phyloP scores from a whole-genome alignment of 768 basidiomycete species.

The Tulasnella sp. region DNA sequence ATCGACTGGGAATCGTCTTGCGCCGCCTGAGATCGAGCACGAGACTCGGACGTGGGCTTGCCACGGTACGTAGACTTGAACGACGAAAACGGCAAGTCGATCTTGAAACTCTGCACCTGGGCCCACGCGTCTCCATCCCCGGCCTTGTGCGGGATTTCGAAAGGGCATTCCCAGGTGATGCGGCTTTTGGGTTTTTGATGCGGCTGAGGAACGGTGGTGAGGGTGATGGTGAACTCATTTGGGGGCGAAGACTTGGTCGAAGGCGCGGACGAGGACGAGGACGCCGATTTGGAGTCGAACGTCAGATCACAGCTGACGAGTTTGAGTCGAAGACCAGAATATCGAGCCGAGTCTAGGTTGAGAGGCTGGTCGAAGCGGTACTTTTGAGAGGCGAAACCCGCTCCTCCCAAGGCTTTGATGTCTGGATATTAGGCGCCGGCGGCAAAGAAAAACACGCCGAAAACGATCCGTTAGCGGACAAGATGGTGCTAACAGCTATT shows the following conservation, averaged over 20 bases:
- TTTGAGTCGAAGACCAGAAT: slow-evolving; percentile 1
- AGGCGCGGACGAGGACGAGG: background rate
- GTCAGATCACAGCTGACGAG: background rate
- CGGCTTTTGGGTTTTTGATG: slow-evolving; percentile 4
- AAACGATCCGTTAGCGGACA: background rate
- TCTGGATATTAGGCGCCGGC: slow-evolving; percentile 25
- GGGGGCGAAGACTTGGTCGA: background rate
- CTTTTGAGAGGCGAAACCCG: slow-evolving; percentile 36
- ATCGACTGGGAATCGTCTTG: background rate
- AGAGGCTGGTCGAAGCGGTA: slow-evolving; percentile 29
- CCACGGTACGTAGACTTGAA: slow-evolving; percentile 33
- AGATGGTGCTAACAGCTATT: background rate
- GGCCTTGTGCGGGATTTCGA: background rate
- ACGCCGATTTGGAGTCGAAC: background rate
- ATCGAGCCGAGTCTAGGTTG: slow-evolving; percentile 8
- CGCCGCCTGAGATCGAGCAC: background rate
- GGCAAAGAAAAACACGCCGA: background rate
- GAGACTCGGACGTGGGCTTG: slow-evolving; percentile 21
- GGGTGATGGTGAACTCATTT: slow-evolving; percentile 9
- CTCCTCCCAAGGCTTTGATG: slow-evolving; percentile 34
- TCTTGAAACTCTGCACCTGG: background rate
- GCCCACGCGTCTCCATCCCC: background rate
- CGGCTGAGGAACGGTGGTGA: slow-evolving; percentile 1
- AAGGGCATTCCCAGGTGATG: background rate
- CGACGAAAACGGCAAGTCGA: slow-evolving; percentile 26